These are phyloP conservation scores for Beauveria australis DNA, from an alignment of 2,329 filamentous ascomycete species.

Conservation along the genomic window DNA sequence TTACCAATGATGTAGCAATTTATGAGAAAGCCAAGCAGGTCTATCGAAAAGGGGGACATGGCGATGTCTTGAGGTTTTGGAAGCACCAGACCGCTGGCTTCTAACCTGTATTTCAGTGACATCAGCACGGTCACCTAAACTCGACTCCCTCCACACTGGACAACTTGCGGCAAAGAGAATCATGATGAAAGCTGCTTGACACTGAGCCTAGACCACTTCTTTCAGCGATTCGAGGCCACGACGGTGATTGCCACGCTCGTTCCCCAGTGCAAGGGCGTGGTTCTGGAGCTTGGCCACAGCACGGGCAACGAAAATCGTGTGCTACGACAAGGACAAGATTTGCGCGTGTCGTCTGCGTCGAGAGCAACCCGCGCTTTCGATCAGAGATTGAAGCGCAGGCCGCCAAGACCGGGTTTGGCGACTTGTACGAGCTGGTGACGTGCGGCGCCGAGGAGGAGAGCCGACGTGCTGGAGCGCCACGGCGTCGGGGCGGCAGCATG, in stretches of 20 bases:
- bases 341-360: conserved; percentile 29
- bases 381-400: conserved; percentile 21
- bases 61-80: not conserved
- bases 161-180: not conserved
- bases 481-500: conserved; percentile 28
- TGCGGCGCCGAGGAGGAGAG: no score
- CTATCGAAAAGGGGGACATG: not conserved
- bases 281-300: conserved; percentile 37
- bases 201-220: not conserved
- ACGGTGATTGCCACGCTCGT: not conserved
- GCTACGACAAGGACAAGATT: conserved; percentile 28
- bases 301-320: conserved; percentile 33
- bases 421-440: no score
- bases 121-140: not conserved
- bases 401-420: no score
- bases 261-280: conserved; percentile 18
- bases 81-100: not conserved
- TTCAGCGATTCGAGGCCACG: not conserved
- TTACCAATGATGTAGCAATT: not conserved
- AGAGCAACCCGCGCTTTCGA: conserved; percentile 29
- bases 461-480: conserved; percentile 22
- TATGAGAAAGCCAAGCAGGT: not conserved
- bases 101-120: not conserved
- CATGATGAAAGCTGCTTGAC: not conserved
- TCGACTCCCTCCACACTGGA: not conserved